Conservation (phyloP, 352 stramenopile species). For the Globisporangium splendens region DNA sequence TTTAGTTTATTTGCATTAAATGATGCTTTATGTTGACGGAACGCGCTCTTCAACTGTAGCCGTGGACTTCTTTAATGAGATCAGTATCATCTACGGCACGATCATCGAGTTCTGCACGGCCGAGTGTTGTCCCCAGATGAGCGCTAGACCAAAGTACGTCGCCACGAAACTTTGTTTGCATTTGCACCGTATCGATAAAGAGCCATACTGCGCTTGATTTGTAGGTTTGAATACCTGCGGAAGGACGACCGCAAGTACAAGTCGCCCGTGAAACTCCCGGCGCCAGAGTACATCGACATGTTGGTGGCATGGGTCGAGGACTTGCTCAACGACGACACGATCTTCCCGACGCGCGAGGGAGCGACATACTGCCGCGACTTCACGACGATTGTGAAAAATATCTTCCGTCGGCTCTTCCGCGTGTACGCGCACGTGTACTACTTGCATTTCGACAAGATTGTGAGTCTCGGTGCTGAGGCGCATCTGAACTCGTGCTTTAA, state of each 20-base stretch:
- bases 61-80: constrained; percentile 94
- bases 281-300: constrained; percentile 91
- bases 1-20: neutral
- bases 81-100: constrained; percentile 91
- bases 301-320: constrained; percentile 91
- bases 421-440: constrained; percentile 98
- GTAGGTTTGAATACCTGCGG: constrained; percentile 88
- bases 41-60: constrained; percentile 26
- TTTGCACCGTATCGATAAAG: too few species aligned
- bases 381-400: constrained; percentile 83
- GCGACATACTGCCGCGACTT: constrained; percentile 83
- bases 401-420: constrained; percentile 95
- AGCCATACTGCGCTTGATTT: too few species aligned
- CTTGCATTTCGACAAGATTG: constrained; percentile 94
- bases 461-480: constrained; percentile 91
- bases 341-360: constrained; percentile 73
- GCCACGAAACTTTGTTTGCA: too few species aligned
- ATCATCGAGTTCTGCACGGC: constrained; percentile 80
- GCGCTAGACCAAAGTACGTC: constrained; percentile 57
- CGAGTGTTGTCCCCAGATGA: constrained; percentile 70
- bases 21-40: neutral
- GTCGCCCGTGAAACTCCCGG: constrained; percentile 60
- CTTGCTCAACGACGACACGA: constrained; percentile 72
- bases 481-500: constrained; percentile 99
- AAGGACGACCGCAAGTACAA: constrained; percentile 78